Evolutionary conservation across 1,284 basidiomycete species (phyloP).

Genomic region (Microbotryum saponariae): DNA sequence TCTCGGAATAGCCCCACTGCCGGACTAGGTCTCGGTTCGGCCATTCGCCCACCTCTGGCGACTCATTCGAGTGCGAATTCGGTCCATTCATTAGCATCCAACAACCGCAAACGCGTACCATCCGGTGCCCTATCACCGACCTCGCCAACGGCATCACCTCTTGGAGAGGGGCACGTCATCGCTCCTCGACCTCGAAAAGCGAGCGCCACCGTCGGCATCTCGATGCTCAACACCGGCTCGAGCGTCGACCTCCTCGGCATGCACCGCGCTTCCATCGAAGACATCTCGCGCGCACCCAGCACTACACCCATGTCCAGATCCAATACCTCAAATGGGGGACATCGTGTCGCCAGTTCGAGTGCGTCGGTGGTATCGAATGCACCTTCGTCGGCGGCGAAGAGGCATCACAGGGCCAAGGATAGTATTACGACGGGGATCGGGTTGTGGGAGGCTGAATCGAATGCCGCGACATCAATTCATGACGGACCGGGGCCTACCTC

Average conservation of each 20-base stretch:
- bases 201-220: slow-evolving; percentile 27
- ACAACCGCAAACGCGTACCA: too few relatives aligned
- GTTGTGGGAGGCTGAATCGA: slow-evolving; percentile 22
- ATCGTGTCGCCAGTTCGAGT: background rate
- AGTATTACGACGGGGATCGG: slow-evolving; percentile 29
- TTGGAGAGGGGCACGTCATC: background rate
- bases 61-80: background rate
- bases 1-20: background rate
- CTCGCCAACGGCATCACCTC: background rate
- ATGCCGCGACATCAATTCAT: background rate
- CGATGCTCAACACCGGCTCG: slow-evolving; percentile 7
- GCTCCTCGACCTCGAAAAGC: slow-evolving; percentile 20
- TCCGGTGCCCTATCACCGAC: background rate
- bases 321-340: background rate
- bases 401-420: slow-evolving; percentile 13
- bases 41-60: background rate
- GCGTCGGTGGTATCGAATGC: background rate
- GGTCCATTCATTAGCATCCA: too few relatives aligned
- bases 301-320: background rate
- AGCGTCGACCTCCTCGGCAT: background rate
- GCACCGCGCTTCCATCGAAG: background rate
- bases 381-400: background rate
- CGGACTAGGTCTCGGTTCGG: background rate
- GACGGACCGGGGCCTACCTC: background rate
- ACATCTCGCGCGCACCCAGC: background rate